Conservation (phyloP, 352 stramenopile species). For the Phytophthora cactorum region DNA sequence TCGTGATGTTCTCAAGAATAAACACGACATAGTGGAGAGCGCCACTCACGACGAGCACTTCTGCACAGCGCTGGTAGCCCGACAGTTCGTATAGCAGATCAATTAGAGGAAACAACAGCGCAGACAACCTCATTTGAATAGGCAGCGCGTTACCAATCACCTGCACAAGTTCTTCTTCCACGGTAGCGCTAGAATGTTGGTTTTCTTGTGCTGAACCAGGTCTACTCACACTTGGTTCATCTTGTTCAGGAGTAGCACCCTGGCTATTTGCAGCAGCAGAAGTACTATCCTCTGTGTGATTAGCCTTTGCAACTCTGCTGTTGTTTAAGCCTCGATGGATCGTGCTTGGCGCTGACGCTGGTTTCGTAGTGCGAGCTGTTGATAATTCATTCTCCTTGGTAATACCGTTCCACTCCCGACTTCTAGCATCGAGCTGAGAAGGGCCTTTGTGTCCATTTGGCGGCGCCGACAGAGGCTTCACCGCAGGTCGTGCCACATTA, state of each 20-base stretch:
- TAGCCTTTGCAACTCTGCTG: background rate
- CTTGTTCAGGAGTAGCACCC: background rate
- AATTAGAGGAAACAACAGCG: conserved; percentile 65
- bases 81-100: conserved; percentile 75
- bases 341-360: conserved; percentile 26
- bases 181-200: background rate
- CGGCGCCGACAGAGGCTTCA: conserved; percentile 23
- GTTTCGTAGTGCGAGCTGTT: conserved; percentile 17
- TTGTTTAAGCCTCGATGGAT: conserved; percentile 12
- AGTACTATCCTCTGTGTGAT: background rate
- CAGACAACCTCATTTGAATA: conserved; percentile 32
- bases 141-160: conserved; percentile 19
- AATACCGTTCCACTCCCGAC: background rate
- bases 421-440: background rate
- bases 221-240: background rate
- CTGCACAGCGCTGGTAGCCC: conserved; percentile 64
- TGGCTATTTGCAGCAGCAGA: background rate
- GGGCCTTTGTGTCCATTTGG: conserved; percentile 7
- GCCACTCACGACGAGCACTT: conserved; percentile 70
- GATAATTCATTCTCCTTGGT: background rate
- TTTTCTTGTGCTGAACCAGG: conserved; percentile 1
- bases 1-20: conserved; percentile 59
- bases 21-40: conserved; percentile 74
- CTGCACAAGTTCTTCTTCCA: conserved; percentile 18
- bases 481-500: background rate